Percentiles rank a stretch among this genome's conserved stretches.
These are phyloP conservation scores for Solanum lignicaule DNA, from an alignment of 257 asterid species.

Conservation along the genomic window DNA sequence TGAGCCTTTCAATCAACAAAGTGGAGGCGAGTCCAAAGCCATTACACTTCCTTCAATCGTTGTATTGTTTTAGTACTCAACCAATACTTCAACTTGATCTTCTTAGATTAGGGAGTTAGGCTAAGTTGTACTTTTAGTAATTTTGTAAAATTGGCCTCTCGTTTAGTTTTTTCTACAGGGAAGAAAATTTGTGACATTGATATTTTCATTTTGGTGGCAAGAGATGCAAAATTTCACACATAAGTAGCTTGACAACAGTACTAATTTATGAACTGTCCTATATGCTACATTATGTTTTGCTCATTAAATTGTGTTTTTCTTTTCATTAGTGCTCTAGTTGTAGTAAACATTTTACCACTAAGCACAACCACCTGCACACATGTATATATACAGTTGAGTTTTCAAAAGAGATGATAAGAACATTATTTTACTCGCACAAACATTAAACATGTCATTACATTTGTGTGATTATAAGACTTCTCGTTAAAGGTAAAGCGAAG, in stretches of 20 bases:
- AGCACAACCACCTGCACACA: too few species aligned
- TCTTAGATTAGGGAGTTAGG: conserved; percentile 9
- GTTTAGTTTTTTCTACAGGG: neutral
- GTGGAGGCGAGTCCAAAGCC: conserved; percentile 1
- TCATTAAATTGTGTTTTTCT: neutral
- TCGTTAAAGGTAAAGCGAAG: neutral
- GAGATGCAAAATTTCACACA: neutral
- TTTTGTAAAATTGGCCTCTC: neutral
- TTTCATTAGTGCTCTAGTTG: neutral
- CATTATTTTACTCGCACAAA: neutral
- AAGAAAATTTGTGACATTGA: neutral
- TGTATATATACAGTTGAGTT: too few species aligned
- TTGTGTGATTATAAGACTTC: neutral
- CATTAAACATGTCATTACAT: neutral
- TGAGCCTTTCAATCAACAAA: conserved; percentile 20
- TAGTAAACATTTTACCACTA: neutral
- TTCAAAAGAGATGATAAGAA: too few species aligned
- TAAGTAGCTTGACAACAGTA: neutral
- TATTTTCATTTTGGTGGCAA: neutral
- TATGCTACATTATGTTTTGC: neutral
- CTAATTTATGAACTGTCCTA: neutral
- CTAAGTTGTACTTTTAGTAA: neutral
- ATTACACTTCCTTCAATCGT: neutral
- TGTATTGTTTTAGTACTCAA: neutral
- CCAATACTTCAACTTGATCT: neutral